phyloP scores from a whole-genome alignment of 179 eudicot species.

The Silene coronaria region DNA sequence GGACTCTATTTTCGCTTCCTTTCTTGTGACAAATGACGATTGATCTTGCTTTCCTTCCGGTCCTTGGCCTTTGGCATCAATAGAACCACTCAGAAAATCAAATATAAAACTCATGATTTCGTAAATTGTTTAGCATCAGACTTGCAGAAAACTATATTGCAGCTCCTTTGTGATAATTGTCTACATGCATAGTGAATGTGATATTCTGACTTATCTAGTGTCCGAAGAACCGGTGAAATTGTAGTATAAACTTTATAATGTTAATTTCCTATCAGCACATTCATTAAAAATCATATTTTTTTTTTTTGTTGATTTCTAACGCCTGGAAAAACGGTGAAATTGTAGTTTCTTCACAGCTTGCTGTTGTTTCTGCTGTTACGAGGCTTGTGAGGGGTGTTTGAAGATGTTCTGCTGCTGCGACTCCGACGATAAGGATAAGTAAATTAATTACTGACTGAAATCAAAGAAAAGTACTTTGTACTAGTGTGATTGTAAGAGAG shows the following conservation, averaged over 20 bases:
- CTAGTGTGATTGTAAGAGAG: not conserved
- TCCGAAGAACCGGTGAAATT: no score
- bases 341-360: constrained; percentile 50
- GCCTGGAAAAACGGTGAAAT: not conserved
- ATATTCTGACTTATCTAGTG: no score
- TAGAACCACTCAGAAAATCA: no score
- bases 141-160: not conserved
- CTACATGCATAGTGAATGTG: not conserved
- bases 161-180: not conserved
- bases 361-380: constrained; percentile 67
- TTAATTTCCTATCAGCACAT: no score
- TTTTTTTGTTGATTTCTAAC: not conserved
- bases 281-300: not conserved
- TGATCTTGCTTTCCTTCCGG: no score
- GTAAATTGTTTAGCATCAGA: no score
- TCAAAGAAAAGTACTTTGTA: not conserved
- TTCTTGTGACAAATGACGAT: no score
- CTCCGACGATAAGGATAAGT: constrained; percentile 18
- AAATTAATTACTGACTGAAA: not conserved
- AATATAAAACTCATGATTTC: no score
- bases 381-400: constrained; percentile 58
- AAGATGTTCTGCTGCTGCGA: constrained; percentile 43
- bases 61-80: no score
- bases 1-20: no score
- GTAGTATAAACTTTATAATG: no score